Evolutionary conservation across 2,329 filamentous ascomycete species (phyloP).

Genomic region (Macrophomina tecta): DNA sequence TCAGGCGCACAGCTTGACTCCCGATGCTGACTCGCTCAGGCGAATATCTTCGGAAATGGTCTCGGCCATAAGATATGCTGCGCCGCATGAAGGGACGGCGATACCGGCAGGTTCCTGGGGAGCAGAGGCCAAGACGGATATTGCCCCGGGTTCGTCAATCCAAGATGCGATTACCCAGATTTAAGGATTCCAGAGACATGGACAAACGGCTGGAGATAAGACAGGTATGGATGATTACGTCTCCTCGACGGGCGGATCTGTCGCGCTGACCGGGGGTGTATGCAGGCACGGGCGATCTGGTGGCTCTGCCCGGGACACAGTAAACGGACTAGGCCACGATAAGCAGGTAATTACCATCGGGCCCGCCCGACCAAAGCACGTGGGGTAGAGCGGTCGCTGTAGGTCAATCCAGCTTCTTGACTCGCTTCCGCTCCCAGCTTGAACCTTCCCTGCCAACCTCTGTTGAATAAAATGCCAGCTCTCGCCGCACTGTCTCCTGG

Average conservation of each 20-base stretch:
- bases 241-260: constrained; percentile 1
- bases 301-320: not conserved
- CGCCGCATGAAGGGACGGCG: not conserved
- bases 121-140: not conserved
- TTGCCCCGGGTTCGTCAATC: not conserved
- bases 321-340: constrained; percentile 16
- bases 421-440: not conserved
- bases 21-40: constrained; percentile 5
- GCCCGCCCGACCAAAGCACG: constrained; percentile 2
- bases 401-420: not conserved
- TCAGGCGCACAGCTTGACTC: not conserved
- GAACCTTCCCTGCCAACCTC: not conserved
- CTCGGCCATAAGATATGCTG: not conserved
- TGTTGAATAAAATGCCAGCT: not conserved
- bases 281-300: constrained; percentile 22
- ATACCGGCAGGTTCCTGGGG: not conserved
- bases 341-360: constrained; percentile 15
- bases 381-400: constrained; percentile 15
- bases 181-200: not conserved
- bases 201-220: constrained; percentile 3
- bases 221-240: constrained; percentile 9
- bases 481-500: not conserved
- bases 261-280: not conserved
- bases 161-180: too few relatives aligned
- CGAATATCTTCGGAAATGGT: not conserved